Evolutionary conservation across 345 rosid genomes (phyloP).

Genomic region (Eucalyptus victrix): DNA sequence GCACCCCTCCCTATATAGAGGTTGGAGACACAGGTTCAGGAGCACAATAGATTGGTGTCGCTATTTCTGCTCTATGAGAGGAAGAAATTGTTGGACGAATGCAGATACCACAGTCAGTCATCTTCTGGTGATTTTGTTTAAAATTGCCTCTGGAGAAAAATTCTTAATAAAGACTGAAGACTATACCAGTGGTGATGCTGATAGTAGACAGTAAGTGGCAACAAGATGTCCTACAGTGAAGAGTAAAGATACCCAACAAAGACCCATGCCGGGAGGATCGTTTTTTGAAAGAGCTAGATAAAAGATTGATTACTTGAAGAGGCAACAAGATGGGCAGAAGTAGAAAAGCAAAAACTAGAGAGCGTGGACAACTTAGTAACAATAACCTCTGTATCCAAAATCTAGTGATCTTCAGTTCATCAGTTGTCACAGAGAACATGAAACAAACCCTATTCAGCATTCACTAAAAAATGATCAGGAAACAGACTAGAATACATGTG

Average conservation of each 20-base stretch:
- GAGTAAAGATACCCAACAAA: background rate
- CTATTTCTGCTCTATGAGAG: background rate
- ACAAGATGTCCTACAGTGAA: background rate
- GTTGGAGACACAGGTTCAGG: background rate
- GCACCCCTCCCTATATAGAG: background rate
- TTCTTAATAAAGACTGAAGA: background rate
- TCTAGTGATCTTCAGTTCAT: background rate
- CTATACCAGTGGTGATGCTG: background rate
- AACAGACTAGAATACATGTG: background rate
- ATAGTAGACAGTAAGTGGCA: background rate
- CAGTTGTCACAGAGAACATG: background rate
- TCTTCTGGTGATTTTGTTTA: background rate
- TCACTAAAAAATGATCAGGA: background rate
- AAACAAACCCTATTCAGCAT: background rate
- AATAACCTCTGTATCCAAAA: background rate
- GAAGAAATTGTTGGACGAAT: background rate
- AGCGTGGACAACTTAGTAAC: background rate
- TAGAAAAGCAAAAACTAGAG: background rate
- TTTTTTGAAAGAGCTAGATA: background rate
- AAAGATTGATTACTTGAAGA: background rate
- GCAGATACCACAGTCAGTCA: background rate
- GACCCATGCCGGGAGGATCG: background rate
- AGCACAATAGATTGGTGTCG: background rate
- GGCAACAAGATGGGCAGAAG: background rate
- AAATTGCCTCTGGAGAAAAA: background rate